Evolutionary conservation across 2,329 filamentous ascomycete genomes (phyloP), one percentile per base, ranked within the genome.

Genomic region (Aspergillaceae sp.): DNA sequence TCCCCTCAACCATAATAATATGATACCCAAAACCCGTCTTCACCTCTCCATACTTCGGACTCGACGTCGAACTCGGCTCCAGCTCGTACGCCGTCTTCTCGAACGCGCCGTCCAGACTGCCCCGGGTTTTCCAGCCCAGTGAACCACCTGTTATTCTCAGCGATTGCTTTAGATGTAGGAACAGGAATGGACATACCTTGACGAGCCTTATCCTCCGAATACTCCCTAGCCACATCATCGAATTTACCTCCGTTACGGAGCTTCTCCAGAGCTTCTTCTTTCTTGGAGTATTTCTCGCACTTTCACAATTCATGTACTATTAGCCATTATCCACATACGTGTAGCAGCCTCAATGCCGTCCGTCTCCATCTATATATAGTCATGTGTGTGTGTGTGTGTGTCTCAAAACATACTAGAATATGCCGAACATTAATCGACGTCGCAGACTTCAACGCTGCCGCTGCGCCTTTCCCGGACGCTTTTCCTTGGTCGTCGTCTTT

Each of bases 1-100:
- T 69, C 42, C 79, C 80, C 58, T 83, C 80, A 3, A 83, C 78
- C 79, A 83, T 83, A 44, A 83, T 74, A 52, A 84, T 77, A 64
- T 83, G 80, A 68, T 83, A 84, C n/a, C 80, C 80, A 64, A 80
- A 77, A 9, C 71, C 71, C 6, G 80, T 82, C 69, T 81, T 83
- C 40, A 75, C 75, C 63, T 83, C 80, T 1, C 63, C 78, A 61
- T 74, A 78, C 59, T 79, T 80, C 2, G 80, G 80, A 53, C 70
- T 80, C n/a, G 57, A 72, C 34, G 77, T 82, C 32, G 77, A 78
- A 55, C 78, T 82, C 1, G 74, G 68, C 58, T 81, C 78, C 27
- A 84, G 64, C 27, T 79, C 78, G 60, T 78, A 83, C 19, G 80
- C 80, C 5, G 75, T 75, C 51, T 79, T 78, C 53, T 81, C 79